Evolutionary conservation across 192 early-diverging fungal species (phyloP), one percentile per base, ranked within the genome.

Genomic region (Coemansia sp.): DNA sequence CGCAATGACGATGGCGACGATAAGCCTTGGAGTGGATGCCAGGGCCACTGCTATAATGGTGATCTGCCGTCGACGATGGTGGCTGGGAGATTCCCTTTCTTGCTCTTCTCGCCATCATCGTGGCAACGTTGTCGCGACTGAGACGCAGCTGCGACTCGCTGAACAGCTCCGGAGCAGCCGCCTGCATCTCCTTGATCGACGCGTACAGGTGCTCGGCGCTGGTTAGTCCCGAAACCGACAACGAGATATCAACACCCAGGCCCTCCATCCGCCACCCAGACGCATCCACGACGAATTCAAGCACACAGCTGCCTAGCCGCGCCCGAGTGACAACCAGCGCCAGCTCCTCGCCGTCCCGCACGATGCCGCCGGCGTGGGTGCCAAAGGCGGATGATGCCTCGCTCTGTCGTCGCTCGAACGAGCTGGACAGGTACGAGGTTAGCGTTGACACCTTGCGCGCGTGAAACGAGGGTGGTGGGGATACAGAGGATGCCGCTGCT

Each of bases 261-360:
- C 62, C 63, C 38, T 76, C 65, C 11, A 11, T 53, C 21, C 65
- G 67, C 78, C 78, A 77, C 10, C 41, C 62, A 13, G 75, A 74
- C 11, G 75, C 80, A 60, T 83, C 80, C 6, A 83, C 66, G 6
- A 77, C 69, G 23, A 83, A 69, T 61, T 83, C 81, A 0, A 77
- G 52, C 19, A 77, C 66, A 45, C 66, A 48, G 61, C 68, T 63
- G 47, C 69, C 69, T 2, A 83, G 59, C 19, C 67, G 59, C 12
- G 81, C 81, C 18, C 81, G 60, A 1, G 67, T 67, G 11, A 71
- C 76, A 3, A 74, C 81, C 9, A 72, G 45, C 6, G 65, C 50
- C 13, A 69, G 37, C 4, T 70, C 81, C 37, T 83, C 81, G 69
- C 81, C 81, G 18, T 83, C 81, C 4, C 81, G 71, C 43, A 83